A percentile compares a stretch with the other conserved stretches of the same genome.
Conservation (phyloP, 2,329 filamentous ascomycete species). For the Alternaria triticimaculans region DNA sequence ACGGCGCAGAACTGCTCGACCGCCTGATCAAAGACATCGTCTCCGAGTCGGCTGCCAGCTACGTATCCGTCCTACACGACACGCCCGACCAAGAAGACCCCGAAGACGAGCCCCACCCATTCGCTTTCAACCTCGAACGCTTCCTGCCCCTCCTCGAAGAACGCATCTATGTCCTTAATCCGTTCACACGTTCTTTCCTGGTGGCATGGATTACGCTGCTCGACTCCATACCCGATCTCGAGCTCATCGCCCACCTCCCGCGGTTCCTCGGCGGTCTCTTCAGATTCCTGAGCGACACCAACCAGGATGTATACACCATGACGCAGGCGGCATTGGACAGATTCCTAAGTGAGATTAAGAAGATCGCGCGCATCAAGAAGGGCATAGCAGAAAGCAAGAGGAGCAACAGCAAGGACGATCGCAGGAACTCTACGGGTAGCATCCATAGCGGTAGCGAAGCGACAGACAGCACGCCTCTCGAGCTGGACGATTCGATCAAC, state of each 20-base stretch:
- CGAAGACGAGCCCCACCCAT: conserved; percentile 27
- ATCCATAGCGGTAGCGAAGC: conserved; percentile 60
- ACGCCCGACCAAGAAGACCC: conserved; percentile 56
- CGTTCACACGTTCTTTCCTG: conserved; percentile 92
- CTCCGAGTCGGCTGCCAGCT: conserved; percentile 91
- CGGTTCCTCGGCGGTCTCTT: conserved; percentile 90
- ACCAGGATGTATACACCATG: conserved; percentile 91
- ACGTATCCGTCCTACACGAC: conserved; percentile 84
- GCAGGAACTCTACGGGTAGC: conserved; percentile 70
- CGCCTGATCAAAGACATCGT: conserved; percentile 96
- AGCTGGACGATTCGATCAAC: conserved; percentile 57
- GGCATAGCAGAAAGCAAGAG: conserved; percentile 87
- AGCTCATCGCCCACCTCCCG: conserved; percentile 89
- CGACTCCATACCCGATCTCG: conserved; percentile 95
- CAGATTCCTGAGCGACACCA: conserved; percentile 89
- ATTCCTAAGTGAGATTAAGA: conserved; percentile 91
- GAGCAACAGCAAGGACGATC: conserved; percentile 68
- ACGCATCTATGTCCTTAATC: conserved; percentile 90
- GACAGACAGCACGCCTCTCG: conserved; percentile 57
- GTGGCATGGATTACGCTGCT: conserved; percentile 95
- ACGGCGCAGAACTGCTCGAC: conserved; percentile 93
- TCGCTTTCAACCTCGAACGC: conserved; percentile 83
- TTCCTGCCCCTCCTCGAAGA: conserved; percentile 96
- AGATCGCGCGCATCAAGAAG: conserved; percentile 90
- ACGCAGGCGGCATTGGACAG: conserved; percentile 88